Base-by-base conservation (phyloP, 2,329 filamentous ascomycete species). In the Ophiostoma sp. region DNA sequence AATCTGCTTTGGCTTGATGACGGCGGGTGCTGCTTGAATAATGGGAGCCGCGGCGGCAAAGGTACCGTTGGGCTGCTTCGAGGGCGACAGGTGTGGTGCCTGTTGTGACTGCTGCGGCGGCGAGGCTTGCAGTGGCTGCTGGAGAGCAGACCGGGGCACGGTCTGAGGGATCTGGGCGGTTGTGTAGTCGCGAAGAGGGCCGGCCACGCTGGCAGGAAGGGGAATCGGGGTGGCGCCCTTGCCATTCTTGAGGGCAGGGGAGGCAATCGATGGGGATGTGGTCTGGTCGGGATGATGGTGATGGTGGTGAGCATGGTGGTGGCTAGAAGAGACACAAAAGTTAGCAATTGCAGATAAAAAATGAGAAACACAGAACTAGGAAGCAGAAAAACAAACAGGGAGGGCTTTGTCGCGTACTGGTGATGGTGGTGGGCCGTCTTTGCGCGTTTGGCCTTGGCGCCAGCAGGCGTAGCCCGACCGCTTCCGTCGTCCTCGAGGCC, bases 341-440 rank as follows among this genome's bases (percentile, higher is more conserved):
- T 63, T 63, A 63, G 59, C 19, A 17, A 39, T 25, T 17, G 19
- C 3, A 19, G 15, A 8, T 5, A 3, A 59, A 19, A 17, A 31
- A 1, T 1, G 28, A 64, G 59, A 66, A 63, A 39, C n/a, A 15
- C 22, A 17, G 5, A 71, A 61, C 12, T 55, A 68, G 33, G 17
- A 33, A 45, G 55, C 33, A 42, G 45, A 48, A 45, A 45, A 28
- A 50, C 19, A 17, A 19, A 17, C 7, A 61, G 17, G 33, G 36
- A 19, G 42, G 42, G 19, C 7, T 7, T 59, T 25, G 39, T 1
- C 25, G 85, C 88, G 78, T 88, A 90, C 88, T 90, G 89, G 75
- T 92, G 90, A 78, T 92, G 90, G 76, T 92, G 89, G 76, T 92
- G 77, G 45, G 72, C 50, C 33, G 90, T 90, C 82, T 96, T 95